Evolutionary conservation across 1,139 yeast genomes (phyloP).

Genomic region (Yamadazyma dendronema): DNA sequence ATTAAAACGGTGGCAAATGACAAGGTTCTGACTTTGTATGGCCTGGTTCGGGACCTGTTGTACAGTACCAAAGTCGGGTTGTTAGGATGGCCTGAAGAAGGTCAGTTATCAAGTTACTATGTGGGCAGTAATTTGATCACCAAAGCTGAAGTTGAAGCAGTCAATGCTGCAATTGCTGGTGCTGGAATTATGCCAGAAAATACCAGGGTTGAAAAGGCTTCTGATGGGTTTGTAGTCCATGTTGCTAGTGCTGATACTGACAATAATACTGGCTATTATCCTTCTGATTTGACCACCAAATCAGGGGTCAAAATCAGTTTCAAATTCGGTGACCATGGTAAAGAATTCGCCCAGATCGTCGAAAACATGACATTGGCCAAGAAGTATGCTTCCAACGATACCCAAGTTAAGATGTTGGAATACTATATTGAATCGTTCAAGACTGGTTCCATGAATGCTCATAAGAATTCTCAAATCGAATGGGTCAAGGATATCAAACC

Average conservation of each 20-base stretch:
- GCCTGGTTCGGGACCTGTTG: slow-evolving; percentile 44
- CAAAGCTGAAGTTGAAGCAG: slow-evolving; percentile 60
- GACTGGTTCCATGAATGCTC: slow-evolving; percentile 84
- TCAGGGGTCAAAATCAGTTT: slow-evolving; percentile 42
- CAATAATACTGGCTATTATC: slow-evolving; percentile 46
- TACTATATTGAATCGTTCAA: slow-evolving; percentile 67
- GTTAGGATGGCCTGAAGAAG: slow-evolving; percentile 77
- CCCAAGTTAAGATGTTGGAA: slow-evolving; percentile 62
- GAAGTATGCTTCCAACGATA: slow-evolving; percentile 68
- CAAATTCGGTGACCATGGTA: slow-evolving; percentile 72
- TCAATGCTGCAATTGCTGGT: slow-evolving; percentile 61
- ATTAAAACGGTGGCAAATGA: slow-evolving; percentile 41
- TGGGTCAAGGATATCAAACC: slow-evolving; percentile 92
- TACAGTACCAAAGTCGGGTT: slow-evolving; percentile 48
- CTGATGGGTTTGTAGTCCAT: slow-evolving; percentile 47
- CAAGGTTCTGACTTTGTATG: slow-evolving; percentile 38
- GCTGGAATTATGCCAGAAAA: slow-evolving; percentile 78
- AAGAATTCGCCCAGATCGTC: slow-evolving; percentile 61
- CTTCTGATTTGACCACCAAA: slow-evolving; percentile 23
- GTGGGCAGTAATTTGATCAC: slow-evolving; percentile 49
- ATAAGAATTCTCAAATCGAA: slow-evolving; percentile 75
- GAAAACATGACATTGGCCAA: slow-evolving; percentile 56
- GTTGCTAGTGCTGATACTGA: slow-evolving; percentile 57
- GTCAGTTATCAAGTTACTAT: slow-evolving; percentile 76
- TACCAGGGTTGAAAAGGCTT: slow-evolving; percentile 62